phyloP scores from a whole-genome alignment of 2,329 filamentous ascomycete species.

The Fusarium sp. region DNA sequence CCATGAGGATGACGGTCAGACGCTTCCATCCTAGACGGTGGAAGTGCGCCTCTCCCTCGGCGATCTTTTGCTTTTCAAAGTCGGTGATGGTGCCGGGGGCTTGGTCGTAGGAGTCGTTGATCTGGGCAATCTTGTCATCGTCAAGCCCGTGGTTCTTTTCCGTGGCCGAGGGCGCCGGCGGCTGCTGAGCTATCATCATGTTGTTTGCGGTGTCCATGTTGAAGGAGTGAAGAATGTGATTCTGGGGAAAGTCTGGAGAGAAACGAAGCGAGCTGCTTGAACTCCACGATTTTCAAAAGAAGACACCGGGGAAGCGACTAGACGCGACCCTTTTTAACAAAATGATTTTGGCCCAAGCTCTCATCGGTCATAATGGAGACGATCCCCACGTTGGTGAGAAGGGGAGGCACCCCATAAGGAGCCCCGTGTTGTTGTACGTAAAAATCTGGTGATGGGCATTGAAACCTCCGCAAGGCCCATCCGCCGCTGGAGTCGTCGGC shows the following conservation, averaged over 20 bases:
- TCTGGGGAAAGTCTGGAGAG: neutral
- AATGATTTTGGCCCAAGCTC: neutral
- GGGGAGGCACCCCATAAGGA: neutral
- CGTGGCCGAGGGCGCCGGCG: neutral
- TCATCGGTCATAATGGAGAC: slow-evolving; percentile 2
- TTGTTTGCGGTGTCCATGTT: slow-evolving; percentile 11
- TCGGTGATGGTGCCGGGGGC: slow-evolving; percentile 25
- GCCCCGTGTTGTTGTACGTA: slow-evolving; percentile 24
- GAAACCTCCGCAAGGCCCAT: neutral
- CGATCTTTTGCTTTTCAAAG: slow-evolving; percentile 28
- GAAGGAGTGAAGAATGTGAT: neutral
- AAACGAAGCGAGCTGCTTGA: neutral
- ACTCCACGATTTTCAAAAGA: neutral
- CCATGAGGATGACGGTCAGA: slow-evolving; percentile 30
- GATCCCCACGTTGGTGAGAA: slow-evolving; percentile 1
- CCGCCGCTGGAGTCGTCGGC: neutral
- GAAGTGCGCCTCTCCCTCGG: slow-evolving; percentile 28
- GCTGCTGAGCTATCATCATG: slow-evolving; percentile 1
- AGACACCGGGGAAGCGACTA: slow-evolving; percentile 1
- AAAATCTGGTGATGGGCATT: slow-evolving; percentile 23
- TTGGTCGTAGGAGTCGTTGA: slow-evolving; percentile 18
- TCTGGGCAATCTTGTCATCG: slow-evolving; percentile 14
- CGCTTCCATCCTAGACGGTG: slow-evolving; percentile 32
- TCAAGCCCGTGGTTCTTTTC: slow-evolving; percentile 1
- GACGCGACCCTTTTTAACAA: neutral